Evolutionary conservation across 345 rosid genomes (phyloP), one percentile per base, ranked within the genome.

Genomic region (Lumnitzera littorea): DNA sequence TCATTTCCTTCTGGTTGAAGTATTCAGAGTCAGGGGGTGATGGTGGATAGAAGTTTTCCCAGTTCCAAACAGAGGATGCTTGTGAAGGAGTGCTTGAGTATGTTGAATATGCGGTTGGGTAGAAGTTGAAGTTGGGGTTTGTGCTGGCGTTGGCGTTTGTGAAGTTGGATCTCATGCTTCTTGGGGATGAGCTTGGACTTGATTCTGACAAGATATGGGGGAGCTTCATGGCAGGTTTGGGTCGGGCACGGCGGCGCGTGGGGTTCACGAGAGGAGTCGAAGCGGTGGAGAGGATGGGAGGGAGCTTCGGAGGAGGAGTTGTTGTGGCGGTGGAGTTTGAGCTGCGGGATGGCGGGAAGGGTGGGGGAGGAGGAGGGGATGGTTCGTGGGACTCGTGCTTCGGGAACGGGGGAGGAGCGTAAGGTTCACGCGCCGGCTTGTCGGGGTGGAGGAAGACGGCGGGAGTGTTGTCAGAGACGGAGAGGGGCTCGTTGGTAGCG

Each of bases 21-120:
- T 66, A 90, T 13, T 90, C 99, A 15, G 99, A 94, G 71, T 80
- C 92, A 0, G 97, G 99, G 36, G 99, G 99, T 0, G 99, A 94
- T 1, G 99, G 99, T 71, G 99, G 99, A 62, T 73, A 79, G 62
- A 90, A 86, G 60, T 91, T 86, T 61, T 94, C 99, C 99, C 99
- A 94, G 67, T 94, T 88, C 99, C 99, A 94, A 0, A 83, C 83
- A 3, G 99, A 94, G 55, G 99, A 94, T 2, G 96, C 66, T 62
- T 94, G 97, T 0, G 99, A 94, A 14, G 96, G 96, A 17, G 95
- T 84, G 17, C 65, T 76, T 0, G 96, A 74, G 73, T 94, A 91
- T 16, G 77, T 78, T 2, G 94, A 84, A 58, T 76, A 82, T 66
- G 98, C 95, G 6, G 84, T 78, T 2, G 98, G 98, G 65, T 65